Base-by-base conservation (phyloP, 345 rosid species). In the Punica granatum region DNA sequence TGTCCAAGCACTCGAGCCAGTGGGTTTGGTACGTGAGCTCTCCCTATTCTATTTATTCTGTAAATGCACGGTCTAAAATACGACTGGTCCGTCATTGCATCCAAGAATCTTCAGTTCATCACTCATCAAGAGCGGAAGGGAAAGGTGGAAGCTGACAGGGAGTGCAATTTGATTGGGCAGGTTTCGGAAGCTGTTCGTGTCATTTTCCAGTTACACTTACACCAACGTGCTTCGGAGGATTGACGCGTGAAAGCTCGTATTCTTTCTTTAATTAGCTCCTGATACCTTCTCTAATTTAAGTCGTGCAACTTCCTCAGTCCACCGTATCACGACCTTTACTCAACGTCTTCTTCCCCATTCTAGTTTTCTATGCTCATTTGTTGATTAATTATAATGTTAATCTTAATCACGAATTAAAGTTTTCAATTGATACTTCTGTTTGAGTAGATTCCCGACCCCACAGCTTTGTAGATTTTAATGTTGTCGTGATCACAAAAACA, bases 141-240 rank as follows among this genome's bases (percentile, higher is more conserved):
- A 19, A 35, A 19, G 3, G 1, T 3, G 31, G 21, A 25, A 35
- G 35, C 18, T 34, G 12, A 7, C 36, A 4, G 4, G n/a, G 48
- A 37, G 32, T 21, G 28, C 21, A 70, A 15, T 36, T 26, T 70
- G 37, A n/a, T 18, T 73, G 31, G 82, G 82, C 87, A 90, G 84
- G 97, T 90, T 90, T 49, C 82, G 92, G 34, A 90, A 87, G 83
- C 89, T 92, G 72, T 90, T 92, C 15, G 84, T 92, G 54, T 78
- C 83, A 25, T 85, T 90, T 68, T 90, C 98, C 70, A 88, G 97
- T 49, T 90, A 87, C 69, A 85, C 89, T 18, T 88, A 87, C 28
- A 74, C 74, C 32, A 88, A 88, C 63, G 77, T 86, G 9, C 82
- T 90, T 35, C 56, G 78, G 21, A 83, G 73, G 80, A 85, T 92